Evolutionary conservation across 495 filamentous ascomycete species (phyloP).

Genomic region (Hyaloscypha hepaticicola): DNA sequence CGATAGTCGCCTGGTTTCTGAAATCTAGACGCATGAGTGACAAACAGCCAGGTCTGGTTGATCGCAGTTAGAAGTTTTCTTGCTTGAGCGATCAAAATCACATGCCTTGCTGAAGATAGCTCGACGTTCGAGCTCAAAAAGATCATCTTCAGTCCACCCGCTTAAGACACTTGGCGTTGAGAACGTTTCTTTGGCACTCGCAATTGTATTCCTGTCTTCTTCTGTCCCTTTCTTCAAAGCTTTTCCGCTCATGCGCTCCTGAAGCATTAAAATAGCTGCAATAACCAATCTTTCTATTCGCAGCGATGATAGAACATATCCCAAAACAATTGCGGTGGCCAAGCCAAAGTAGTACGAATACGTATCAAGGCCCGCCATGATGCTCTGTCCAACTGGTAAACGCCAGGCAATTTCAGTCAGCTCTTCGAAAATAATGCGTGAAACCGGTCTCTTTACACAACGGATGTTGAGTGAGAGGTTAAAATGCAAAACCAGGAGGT

Average conservation of each 20-base stretch:
- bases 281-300: background rate
- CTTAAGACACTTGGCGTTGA: background rate
- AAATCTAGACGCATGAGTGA: slow-evolving; percentile 47
- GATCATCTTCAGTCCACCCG: slow-evolving; percentile 23
- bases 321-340: background rate
- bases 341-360: slow-evolving; percentile 8
- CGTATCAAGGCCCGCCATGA: background rate
- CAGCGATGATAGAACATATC: background rate
- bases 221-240: background rate
- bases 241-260: background rate
- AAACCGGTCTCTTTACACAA: background rate
- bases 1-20: slow-evolving; percentile 50
- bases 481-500: too few relatives aligned
- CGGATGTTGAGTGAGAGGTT: background rate
- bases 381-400: background rate
- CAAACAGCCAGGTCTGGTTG: slow-evolving; percentile 48
- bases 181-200: too few relatives aligned
- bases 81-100: slow-evolving; percentile 2
- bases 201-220: background rate
- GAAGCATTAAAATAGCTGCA: background rate
- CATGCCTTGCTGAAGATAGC: slow-evolving; percentile 31
- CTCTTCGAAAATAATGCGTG: background rate
- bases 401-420: background rate
- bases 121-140: slow-evolving; percentile 25
- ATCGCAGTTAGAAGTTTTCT: slow-evolving; percentile 3